A percentile compares a stretch with the other conserved stretches of the same genome.
Evolutionary conservation across 129 eudicot genomes (phyloP).

Genomic region (Smallanthus sonchifolius): DNA sequence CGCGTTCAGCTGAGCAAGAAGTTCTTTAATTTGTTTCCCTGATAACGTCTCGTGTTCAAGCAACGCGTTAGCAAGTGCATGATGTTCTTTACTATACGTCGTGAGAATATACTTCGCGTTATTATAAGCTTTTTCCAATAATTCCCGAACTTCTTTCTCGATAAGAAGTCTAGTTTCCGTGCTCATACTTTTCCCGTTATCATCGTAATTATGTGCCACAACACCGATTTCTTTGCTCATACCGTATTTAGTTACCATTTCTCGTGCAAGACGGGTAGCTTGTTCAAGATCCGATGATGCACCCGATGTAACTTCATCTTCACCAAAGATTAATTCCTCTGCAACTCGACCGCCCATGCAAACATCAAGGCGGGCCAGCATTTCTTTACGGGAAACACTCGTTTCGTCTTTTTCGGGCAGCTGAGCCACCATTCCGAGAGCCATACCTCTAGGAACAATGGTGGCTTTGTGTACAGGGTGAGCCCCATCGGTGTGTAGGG

Average conservation of each 20-base stretch:
- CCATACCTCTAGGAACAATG: constrained; percentile 83
- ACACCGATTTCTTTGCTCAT: constrained; percentile 89
- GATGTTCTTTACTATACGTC: constrained; percentile 63
- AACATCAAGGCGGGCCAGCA: constrained; percentile 90
- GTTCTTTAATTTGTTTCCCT: constrained; percentile 68
- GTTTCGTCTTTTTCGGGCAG: constrained; percentile 88
- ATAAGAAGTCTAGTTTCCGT: constrained; percentile 78
- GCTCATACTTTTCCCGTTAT: constrained; percentile 90
- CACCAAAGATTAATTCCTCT: constrained; percentile 95
- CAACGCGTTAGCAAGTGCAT: constrained; percentile 76
- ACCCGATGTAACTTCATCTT: constrained; percentile 86
- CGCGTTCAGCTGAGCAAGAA: constrained; percentile 52
- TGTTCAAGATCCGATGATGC: constrained; percentile 80
- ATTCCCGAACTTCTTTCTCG: constrained; percentile 71
- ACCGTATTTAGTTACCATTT: constrained; percentile 91
- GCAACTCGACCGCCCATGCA: constrained; percentile 98
- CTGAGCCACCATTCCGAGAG: constrained; percentile 95
- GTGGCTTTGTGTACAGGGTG: constrained; percentile 98
- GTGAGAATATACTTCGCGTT: constrained; percentile 73
- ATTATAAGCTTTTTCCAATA: constrained; percentile 68
- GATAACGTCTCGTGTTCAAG: constrained; percentile 80
- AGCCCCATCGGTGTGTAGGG: constrained; percentile 89
- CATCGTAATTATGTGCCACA: constrained; percentile 82
- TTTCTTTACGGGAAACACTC: constrained; percentile 78
- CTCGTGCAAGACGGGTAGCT: constrained; percentile 81